Evolutionary conservation across 257 asterid species (phyloP).

Genomic region (Solanum chaucha): DNA sequence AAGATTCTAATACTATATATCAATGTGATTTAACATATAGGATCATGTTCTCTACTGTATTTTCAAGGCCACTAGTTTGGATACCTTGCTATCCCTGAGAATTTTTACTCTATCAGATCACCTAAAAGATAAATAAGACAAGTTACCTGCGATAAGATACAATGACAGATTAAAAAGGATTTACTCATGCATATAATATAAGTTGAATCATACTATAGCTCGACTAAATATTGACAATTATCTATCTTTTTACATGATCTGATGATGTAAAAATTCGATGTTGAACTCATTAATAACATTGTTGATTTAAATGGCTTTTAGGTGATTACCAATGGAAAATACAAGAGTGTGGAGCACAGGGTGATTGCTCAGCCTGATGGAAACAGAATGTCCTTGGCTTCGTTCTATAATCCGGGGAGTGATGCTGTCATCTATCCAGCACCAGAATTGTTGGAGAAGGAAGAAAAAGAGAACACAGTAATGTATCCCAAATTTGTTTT

Average conservation of each 20-base stretch:
- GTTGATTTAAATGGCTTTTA: neutral
- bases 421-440: slow-evolving; percentile 60
- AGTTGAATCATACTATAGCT: neutral
- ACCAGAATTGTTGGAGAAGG: slow-evolving; percentile 40
- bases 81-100: neutral
- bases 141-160: neutral
- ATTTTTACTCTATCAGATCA: neutral
- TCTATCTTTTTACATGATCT: neutral
- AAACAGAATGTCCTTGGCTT: slow-evolving; percentile 55
- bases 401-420: slow-evolving; percentile 59
- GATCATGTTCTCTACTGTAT: neutral
- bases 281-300: neutral
- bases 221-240: neutral
- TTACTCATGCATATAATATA: neutral
- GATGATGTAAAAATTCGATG: neutral
- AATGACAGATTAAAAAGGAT: neutral
- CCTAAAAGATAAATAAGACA: neutral
- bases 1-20: neutral
- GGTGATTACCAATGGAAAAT: slow-evolving; percentile 59
- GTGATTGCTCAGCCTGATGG: slow-evolving; percentile 55
- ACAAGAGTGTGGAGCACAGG: slow-evolving; percentile 58
- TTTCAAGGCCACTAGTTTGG: neutral
- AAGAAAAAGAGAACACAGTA: slow-evolving; percentile 15
- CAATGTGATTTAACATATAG: neutral
- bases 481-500: slow-evolving; percentile 59